These are phyloP conservation scores for Coleophoma cylindrospora DNA, from an alignment of 2,329 filamentous ascomycete genomes.

Conservation along the genomic window DNA sequence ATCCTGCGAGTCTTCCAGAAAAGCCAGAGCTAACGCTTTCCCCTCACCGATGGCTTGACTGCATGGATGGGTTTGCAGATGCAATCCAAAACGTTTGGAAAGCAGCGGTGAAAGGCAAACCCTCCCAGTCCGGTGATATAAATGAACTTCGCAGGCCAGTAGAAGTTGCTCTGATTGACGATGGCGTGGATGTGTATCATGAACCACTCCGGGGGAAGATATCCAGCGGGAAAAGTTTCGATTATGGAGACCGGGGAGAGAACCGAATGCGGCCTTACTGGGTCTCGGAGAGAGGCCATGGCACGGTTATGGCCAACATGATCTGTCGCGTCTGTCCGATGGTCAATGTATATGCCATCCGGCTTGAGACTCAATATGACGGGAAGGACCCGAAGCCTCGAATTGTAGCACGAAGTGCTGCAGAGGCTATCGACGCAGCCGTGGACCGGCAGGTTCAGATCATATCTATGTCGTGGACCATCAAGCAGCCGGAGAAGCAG, in stretches of 20 bases:
- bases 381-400: conserved; percentile 4
- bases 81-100: conserved; percentile 15
- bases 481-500: conserved; percentile 10
- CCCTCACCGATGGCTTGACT: conserved; percentile 9
- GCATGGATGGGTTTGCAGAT: conserved; percentile 15
- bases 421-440: conserved; percentile 25
- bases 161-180: conserved; percentile 33
- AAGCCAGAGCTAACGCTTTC: background rate
- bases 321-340: conserved; percentile 22
- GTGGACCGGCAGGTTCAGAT: conserved; percentile 26
- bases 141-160: conserved; percentile 16
- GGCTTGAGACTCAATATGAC: conserved; percentile 14
- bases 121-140: background rate
- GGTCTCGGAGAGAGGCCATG: conserved; percentile 22
- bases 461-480: conserved; percentile 34
- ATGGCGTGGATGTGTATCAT: conserved; percentile 29
- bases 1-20: background rate
- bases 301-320: conserved; percentile 24
- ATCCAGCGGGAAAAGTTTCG: conserved; percentile 24
- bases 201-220: conserved; percentile 18
- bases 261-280: conserved; percentile 18
- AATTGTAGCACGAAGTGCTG: conserved; percentile 21
- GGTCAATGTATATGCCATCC: conserved; percentile 15
- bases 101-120: conserved; percentile 19
- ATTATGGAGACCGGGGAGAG: conserved; percentile 2